Percentiles rank a stretch among this genome's conserved stretches.
Evolutionary conservation across 2,329 filamentous ascomycete genomes (phyloP).

Genomic region (Alternaria brassicae): DNA sequence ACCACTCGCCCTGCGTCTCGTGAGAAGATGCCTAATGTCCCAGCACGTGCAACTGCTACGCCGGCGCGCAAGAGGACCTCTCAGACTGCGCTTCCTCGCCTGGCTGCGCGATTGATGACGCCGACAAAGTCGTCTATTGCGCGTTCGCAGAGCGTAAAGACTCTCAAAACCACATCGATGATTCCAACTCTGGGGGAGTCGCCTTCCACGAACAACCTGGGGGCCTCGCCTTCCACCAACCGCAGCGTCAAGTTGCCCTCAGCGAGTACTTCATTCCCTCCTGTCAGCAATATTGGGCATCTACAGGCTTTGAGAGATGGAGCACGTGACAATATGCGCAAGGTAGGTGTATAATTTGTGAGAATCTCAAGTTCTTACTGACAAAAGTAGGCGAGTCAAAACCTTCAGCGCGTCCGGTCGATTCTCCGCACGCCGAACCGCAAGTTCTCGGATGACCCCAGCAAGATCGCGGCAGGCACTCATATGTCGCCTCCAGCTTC

Average conservation of each 20-base stretch:
- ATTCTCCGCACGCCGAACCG: constrained; percentile 68
- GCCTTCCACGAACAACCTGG: constrained; percentile 60
- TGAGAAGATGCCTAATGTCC: constrained; percentile 22
- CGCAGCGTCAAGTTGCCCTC: constrained; percentile 55
- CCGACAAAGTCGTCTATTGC: constrained; percentile 79
- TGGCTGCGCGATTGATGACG: constrained; percentile 67
- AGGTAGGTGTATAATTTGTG: constrained; percentile 19
- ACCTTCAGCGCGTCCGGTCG: constrained; percentile 65
- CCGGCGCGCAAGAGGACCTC: constrained; percentile 41
- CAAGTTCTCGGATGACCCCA: constrained; percentile 65
- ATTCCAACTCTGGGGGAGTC: constrained; percentile 61
- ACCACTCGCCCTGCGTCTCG: constrained; percentile 66
- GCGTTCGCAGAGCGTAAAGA: constrained; percentile 63
- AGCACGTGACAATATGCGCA: constrained; percentile 47
- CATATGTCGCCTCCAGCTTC: constrained; percentile 57
- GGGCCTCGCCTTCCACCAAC: constrained; percentile 61
- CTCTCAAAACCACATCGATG: constrained; percentile 56
- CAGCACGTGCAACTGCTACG: constrained; percentile 21
- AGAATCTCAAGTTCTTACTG: background rate
- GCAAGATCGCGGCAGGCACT: constrained; percentile 67
- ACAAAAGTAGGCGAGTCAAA: constrained; percentile 46
- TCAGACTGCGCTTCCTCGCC: constrained; percentile 55
- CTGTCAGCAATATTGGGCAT: constrained; percentile 35
- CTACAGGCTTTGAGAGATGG: constrained; percentile 47
- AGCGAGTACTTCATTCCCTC: constrained; percentile 57